A percentile compares a stretch with the other conserved stretches of the same genome.
Evolutionary conservation across 257 asterid species (phyloP).

Genomic region (Plantago major): DNA sequence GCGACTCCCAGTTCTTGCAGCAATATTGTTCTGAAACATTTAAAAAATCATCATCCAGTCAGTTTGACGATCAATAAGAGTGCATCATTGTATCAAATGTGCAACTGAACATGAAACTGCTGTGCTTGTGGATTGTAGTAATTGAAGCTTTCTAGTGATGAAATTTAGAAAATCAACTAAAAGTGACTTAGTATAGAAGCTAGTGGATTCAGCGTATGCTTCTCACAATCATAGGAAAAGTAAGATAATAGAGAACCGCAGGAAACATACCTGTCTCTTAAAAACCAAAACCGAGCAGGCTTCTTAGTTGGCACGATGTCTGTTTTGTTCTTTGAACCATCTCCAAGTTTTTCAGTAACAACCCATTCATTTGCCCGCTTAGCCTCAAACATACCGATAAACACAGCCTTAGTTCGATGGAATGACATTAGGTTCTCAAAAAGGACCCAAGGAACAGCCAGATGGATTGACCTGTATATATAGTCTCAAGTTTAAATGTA

Average conservation of each 20-base stretch:
- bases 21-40: conserved; percentile 46
- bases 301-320: conserved; percentile 24
- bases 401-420: conserved; percentile 11
- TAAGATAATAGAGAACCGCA: too few relatives aligned
- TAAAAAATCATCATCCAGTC: not conserved
- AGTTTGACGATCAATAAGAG: too few relatives aligned
- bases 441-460: conserved; percentile 15
- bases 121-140: too few relatives aligned
- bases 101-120: too few relatives aligned
- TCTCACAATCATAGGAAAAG: too few relatives aligned
- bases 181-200: too few relatives aligned
- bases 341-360: conserved; percentile 42
- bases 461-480: conserved; percentile 3
- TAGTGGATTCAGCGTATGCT: too few relatives aligned
- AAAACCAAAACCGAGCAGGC: not conserved
- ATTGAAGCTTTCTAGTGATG: too few relatives aligned
- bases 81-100: too few relatives aligned
- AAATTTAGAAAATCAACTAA: too few relatives aligned
- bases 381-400: conserved; percentile 14
- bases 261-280: not conserved
- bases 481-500: not conserved
- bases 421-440: conserved; percentile 14
- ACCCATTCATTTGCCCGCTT: conserved; percentile 12
- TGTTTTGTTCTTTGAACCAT: conserved; percentile 57
- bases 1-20: conserved; percentile 73